Conservation (phyloP, 2,329 filamentous ascomycete species). For the Thermomyces lanuginosus region DNA sequence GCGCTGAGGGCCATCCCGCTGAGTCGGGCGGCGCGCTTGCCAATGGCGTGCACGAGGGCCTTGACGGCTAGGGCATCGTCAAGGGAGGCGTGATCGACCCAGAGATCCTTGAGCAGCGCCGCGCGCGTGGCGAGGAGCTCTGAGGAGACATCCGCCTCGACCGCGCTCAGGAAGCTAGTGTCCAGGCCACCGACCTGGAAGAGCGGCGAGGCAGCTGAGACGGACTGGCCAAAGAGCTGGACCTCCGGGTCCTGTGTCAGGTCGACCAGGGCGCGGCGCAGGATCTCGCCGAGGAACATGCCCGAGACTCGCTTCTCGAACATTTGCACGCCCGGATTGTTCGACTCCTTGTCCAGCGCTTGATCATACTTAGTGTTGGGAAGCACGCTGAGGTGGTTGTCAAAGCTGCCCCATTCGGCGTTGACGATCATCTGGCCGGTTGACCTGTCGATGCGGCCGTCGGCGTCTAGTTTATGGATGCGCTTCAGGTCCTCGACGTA, state of each 20-base stretch:
- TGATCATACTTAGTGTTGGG: slow-evolving; percentile 73
- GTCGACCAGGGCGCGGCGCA: slow-evolving; percentile 58
- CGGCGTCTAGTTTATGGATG: slow-evolving; percentile 54
- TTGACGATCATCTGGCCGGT: slow-evolving; percentile 96
- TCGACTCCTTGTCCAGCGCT: slow-evolving; percentile 59
- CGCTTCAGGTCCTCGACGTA: slow-evolving; percentile 85
- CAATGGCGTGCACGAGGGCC: slow-evolving; percentile 64
- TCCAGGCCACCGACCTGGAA: slow-evolving; percentile 79
- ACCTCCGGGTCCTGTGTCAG: slow-evolving; percentile 52
- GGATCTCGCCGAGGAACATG: slow-evolving; percentile 94
- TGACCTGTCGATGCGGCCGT: slow-evolving; percentile 45
- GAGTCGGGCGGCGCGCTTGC: slow-evolving; percentile 71
- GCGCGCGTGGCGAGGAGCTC: slow-evolving; percentile 59
- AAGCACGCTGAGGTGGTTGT: slow-evolving; percentile 78
- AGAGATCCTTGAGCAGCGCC: slow-evolving; percentile 59
- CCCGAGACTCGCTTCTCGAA: slow-evolving; percentile 97
- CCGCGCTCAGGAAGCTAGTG: slow-evolving; percentile 74
- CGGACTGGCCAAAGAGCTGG: slow-evolving; percentile 63
- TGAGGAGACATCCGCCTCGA: slow-evolving; percentile 60
- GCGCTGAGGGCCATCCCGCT: slow-evolving; percentile 77
- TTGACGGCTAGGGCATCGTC: slow-evolving; percentile 86
- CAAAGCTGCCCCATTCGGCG: slow-evolving; percentile 96
- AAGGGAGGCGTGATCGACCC: slow-evolving; percentile 56
- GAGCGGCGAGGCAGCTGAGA: slow-evolving; percentile 49
- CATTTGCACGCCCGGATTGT: slow-evolving; percentile 93